Evolutionary conservation across 1,139 yeast species (phyloP).

Genomic region (Petasospora fabianii): DNA sequence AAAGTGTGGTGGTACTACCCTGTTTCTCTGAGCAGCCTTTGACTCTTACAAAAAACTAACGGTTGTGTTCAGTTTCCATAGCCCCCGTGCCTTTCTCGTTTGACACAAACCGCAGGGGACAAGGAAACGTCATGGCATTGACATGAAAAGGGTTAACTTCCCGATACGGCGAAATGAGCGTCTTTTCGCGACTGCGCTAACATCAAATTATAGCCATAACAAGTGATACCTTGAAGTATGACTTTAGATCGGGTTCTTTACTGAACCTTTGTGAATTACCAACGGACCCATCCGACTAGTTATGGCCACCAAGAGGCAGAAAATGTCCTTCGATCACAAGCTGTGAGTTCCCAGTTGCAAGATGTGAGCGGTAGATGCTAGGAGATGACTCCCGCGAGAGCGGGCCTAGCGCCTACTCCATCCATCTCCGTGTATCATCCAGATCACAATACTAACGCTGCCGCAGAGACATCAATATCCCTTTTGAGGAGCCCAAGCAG

Average conservation of each 20-base stretch:
- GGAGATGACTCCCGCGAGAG: background rate
- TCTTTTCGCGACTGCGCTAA: background rate
- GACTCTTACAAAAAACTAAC: no score
- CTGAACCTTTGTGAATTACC: no score
- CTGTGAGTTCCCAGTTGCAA: no score
- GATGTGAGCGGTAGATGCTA: no score
- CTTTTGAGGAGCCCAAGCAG: conserved; percentile 57
- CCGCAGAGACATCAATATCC: conserved; percentile 41
- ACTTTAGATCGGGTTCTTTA: no score
- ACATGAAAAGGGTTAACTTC: background rate
- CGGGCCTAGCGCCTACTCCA: background rate
- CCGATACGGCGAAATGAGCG: background rate
- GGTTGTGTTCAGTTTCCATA: no score
- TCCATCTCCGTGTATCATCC: background rate
- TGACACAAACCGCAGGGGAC: no score
- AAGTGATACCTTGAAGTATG: no score
- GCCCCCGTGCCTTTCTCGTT: background rate
- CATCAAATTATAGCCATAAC: no score
- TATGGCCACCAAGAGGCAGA: conserved; percentile 10
- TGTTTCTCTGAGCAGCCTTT: no score
- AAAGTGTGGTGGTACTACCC: background rate
- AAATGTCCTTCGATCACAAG: conserved; percentile 18
- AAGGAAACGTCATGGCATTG: no score
- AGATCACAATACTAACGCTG: background rate
- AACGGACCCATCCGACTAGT: background rate